phyloP scores from a whole-genome alignment of 371 early-diverging fungal genomes.

The Funneliformis caledonium region DNA sequence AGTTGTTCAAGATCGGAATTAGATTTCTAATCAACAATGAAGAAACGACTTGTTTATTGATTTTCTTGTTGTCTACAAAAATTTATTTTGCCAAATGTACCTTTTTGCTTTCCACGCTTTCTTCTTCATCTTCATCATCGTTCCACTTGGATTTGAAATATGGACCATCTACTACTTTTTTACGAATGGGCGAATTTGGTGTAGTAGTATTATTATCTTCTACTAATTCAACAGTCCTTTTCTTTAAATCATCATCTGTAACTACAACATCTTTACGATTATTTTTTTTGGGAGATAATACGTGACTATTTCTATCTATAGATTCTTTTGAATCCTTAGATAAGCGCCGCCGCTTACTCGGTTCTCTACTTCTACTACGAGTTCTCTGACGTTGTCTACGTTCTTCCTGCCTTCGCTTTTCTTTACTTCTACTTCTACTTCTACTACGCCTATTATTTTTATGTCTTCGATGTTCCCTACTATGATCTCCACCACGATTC shows the following conservation, averaged over 20 bases:
- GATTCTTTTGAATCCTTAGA: conserved; percentile 17
- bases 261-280: conserved; percentile 1
- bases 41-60: conserved; percentile 9
- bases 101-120: conserved; percentile 4
- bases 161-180: conserved; percentile 25
- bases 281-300: conserved; percentile 22
- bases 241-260: conserved; percentile 5
- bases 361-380: conserved; percentile 35
- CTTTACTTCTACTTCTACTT: conserved; percentile 45
- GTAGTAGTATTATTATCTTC: background rate
- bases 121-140: conserved; percentile 36
- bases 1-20: conserved; percentile 30
- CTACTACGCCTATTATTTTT: conserved; percentile 39
- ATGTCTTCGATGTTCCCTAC: conserved; percentile 25
- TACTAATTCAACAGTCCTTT: conserved; percentile 12
- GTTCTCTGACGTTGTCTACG: conserved; percentile 38
- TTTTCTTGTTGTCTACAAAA: background rate
- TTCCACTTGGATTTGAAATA: conserved; percentile 39
- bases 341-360: conserved; percentile 20
- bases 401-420: conserved; percentile 45
- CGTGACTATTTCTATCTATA: background rate
- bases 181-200: conserved; percentile 19
- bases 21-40: conserved; percentile 10
- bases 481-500: conserved; percentile 43
- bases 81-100: background rate